Percentiles rank a stretch among this genome's conserved stretches.
Conservation (phyloP, 1,284 basidiomycete species). For the Ganoderma meredithae region DNA sequence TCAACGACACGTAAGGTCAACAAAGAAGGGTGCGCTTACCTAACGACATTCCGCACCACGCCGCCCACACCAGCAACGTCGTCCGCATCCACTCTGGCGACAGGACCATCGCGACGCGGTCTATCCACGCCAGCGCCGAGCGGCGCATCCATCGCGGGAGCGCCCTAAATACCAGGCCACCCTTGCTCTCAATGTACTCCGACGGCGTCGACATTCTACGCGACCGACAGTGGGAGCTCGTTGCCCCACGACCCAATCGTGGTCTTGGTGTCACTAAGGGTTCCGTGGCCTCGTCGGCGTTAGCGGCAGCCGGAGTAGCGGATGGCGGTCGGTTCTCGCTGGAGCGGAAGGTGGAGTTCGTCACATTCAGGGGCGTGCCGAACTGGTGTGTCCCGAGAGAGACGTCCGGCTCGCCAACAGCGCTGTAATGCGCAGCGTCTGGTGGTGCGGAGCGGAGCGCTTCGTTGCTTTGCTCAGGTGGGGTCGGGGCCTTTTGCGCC, state of each 20-base stretch:
- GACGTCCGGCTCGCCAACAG: conserved; percentile 49
- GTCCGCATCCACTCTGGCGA: conserved; percentile 84
- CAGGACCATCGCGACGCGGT: conserved; percentile 80
- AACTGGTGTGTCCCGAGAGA: conserved; percentile 47
- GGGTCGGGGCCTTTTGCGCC: neutral
- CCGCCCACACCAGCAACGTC: conserved; percentile 85
- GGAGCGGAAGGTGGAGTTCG: conserved; percentile 11
- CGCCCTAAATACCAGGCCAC: conserved; percentile 45
- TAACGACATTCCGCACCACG: conserved; percentile 85
- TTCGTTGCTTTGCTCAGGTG: conserved; percentile 28
- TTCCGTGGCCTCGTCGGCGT: neutral
- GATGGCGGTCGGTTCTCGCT: neutral
- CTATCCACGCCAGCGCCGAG: conserved; percentile 72
- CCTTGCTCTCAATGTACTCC: conserved; percentile 52
- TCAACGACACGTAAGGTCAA: conserved; percentile 7
- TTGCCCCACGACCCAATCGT: conserved; percentile 8
- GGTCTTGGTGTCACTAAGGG: conserved; percentile 16
- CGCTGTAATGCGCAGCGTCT: conserved; percentile 44
- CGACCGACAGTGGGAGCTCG: conserved; percentile 20
- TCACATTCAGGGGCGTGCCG: conserved; percentile 36
- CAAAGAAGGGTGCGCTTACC: conserved; percentile 55
- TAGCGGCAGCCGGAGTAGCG: neutral
- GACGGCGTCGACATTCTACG: conserved; percentile 36
- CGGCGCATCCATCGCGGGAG: conserved; percentile 54
- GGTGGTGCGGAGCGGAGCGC: conserved; percentile 30